Conservation (phyloP, 2,329 filamentous ascomycete genomes). For the Cytospora chrysosperma region DNA sequence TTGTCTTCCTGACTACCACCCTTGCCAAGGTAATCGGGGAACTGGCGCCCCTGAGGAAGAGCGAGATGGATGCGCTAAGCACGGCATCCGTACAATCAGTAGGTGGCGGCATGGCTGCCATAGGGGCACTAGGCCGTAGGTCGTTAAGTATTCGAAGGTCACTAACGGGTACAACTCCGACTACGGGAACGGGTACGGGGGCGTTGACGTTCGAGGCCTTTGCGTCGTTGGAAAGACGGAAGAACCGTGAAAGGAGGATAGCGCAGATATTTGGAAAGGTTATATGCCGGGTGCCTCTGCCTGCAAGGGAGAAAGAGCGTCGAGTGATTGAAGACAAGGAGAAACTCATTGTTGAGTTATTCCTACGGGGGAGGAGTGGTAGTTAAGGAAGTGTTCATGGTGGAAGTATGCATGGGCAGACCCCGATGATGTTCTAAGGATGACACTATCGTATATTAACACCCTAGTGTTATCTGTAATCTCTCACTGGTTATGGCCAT, state of each 20-base stretch:
- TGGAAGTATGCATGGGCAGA: background rate
- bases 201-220: constrained; percentile 32
- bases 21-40: constrained; percentile 56
- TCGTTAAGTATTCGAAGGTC: constrained; percentile 47
- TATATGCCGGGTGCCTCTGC: constrained; percentile 53
- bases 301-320: constrained; percentile 51
- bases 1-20: constrained; percentile 82
- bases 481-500: background rate
- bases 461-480: background rate
- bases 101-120: constrained; percentile 20
- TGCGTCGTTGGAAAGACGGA: constrained; percentile 52
- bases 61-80: constrained; percentile 37
- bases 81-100: constrained; percentile 23
- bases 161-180: constrained; percentile 17
- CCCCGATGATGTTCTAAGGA: background rate
- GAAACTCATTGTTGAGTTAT: constrained; percentile 67
- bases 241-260: constrained; percentile 59
- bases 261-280: constrained; percentile 64
- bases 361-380: constrained; percentile 46
- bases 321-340: constrained; percentile 63
- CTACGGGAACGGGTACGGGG: constrained; percentile 26
- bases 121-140: constrained; percentile 38
- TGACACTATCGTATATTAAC: background rate
- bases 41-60: constrained; percentile 42
- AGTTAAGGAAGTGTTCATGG: background rate